Base-by-base conservation (phyloP, 208 protist species). In the Leishmania tropica region DNA sequence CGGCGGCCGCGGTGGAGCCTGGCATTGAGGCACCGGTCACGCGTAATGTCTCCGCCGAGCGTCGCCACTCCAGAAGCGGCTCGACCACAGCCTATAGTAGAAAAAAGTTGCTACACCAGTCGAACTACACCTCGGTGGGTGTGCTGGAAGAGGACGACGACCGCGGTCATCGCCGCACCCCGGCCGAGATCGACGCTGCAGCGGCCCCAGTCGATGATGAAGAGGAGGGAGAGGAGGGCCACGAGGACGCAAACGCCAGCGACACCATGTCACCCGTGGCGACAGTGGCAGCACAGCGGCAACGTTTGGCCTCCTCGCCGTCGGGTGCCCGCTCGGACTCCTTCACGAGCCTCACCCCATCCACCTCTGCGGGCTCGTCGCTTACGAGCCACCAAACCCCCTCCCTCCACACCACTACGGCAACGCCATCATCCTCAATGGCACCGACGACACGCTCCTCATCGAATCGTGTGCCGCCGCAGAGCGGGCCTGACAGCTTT, bases 241-340 rank as follows among this genome's bases (percentile, higher is more conserved):
- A 24, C 13, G 13, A 75, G 47, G 47, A 13, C 15, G 21, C 42
- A 21, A 24, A 2, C 6, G 54, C 19, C 17, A 64, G 35, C 19
- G 37, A 15, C 15, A 31, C 74, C 15, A 35, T 77, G 48, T 6
- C 37, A 35, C 13, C 21, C 15, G 21, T 11, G 24, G 35, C n/a
- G 19, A 21, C 72, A 19, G 24, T 11, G 35, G 51, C 53, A n/a
- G 28, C 54, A 21, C 51, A 51, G 56, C 75, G 10, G 6, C 48
- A 47, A n/a, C 51, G n/a, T 3, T 1, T 37, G 31, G n/a, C 7
- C 54, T 17, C 76, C 31, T 35, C 62, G 1, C 0, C 48, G 1
- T 83, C 80, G 5, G 60, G 53, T n/a, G 40, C 37, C 28, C 72
- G 73, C 71, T 80, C 81, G 31, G 60, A 75, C 68, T 68, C 24